Evolutionary conservation across 2,329 filamentous ascomycete genomes (phyloP), one percentile per base, ranked within the genome.

Genomic region (Fusarium sp.): DNA sequence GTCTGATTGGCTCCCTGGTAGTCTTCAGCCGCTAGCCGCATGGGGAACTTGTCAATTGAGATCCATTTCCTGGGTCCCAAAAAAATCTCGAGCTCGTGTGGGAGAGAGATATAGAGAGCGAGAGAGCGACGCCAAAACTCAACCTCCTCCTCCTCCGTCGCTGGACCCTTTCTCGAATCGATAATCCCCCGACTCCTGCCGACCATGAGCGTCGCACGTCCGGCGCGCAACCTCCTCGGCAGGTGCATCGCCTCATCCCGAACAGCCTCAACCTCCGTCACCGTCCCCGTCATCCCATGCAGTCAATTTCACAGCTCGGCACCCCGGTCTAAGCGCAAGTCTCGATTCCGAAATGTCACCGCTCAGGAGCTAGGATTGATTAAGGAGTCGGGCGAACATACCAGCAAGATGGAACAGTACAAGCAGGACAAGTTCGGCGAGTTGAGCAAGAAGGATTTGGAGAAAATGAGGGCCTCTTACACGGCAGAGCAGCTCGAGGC

Each of bases 401-500:
- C 83, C 34, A 77, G 82, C 38, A 79, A 81, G 58, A 73, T 88
- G 68, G 77, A 82, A 24, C 74, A 83, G 71, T 87, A 82, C 73
- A 79, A 81, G 59, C 76, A 82, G 66, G 76, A 86, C 44, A 78
- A 81, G 45, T 90, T 90, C 76, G 86, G 89, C 68, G 84, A 87
- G 16, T 96, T 94, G 82, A 89, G 89, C 16, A 81, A 86, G 43
- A 86, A 90, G 70, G 90, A 96, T 77, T 87, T 89, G 76, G 85
- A 86, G 64, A 76, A 81, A 22, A 85, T 97, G 62, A 81, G 81
- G 63, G 82, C 88, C 76, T 88, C 87, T 74, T 98, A 97, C 84
- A 92, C 93, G 1, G 86, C 90, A 18, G 89, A 91, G 78, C 95
- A 98, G 83, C 85, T 97, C 73, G 89, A 89, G 59, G 93, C 94